Conservation (phyloP, 1,284 basidiomycete species). For the Agroathelia rolfsii region DNA sequence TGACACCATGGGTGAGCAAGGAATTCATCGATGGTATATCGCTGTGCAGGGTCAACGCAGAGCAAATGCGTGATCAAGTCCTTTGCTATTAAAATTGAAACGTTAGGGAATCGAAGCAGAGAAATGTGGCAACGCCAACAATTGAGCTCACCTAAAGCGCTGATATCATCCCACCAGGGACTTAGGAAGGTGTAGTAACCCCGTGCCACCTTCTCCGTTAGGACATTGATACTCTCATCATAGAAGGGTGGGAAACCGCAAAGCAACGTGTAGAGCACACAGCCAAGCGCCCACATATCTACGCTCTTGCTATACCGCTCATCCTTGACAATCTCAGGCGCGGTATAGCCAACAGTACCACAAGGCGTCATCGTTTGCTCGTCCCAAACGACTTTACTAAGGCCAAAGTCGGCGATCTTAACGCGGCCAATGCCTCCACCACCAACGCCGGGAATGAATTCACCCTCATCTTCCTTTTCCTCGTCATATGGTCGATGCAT, state of each 20-base stretch:
- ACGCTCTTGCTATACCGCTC: slow-evolving; percentile 98
- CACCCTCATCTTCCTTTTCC: slow-evolving; percentile 97
- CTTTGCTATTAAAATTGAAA: slow-evolving; percentile 56
- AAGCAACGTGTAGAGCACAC: slow-evolving; percentile 96
- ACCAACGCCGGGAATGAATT: slow-evolving; percentile 85
- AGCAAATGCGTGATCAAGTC: slow-evolving; percentile 93
- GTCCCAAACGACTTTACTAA: slow-evolving; percentile 98
- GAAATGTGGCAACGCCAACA: slow-evolving; percentile 1
- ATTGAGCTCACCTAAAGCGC: slow-evolving; percentile 60
- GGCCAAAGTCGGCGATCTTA: slow-evolving; percentile 98
- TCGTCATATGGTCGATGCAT: slow-evolving; percentile 89
- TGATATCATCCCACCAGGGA: slow-evolving; percentile 99
- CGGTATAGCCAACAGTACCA: slow-evolving; percentile 98
- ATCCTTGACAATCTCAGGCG: slow-evolving; percentile 99
- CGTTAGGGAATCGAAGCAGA: slow-evolving; percentile 10
- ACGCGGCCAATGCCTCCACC: slow-evolving; percentile 96
- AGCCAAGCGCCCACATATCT: slow-evolving; percentile 99
- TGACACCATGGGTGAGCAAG: slow-evolving; percentile 94
- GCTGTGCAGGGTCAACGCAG: slow-evolving; percentile 90
- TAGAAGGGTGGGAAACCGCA: slow-evolving; percentile 99
- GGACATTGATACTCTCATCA: slow-evolving; percentile 95
- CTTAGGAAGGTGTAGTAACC: slow-evolving; percentile 98
- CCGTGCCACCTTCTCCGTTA: slow-evolving; percentile 96
- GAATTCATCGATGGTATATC: slow-evolving; percentile 98
- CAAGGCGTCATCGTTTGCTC: slow-evolving; percentile 99